These are phyloP conservation scores for Lodderomyces jiufengensis DNA, from an alignment of 1,139 yeast species.

Conservation along the genomic window DNA sequence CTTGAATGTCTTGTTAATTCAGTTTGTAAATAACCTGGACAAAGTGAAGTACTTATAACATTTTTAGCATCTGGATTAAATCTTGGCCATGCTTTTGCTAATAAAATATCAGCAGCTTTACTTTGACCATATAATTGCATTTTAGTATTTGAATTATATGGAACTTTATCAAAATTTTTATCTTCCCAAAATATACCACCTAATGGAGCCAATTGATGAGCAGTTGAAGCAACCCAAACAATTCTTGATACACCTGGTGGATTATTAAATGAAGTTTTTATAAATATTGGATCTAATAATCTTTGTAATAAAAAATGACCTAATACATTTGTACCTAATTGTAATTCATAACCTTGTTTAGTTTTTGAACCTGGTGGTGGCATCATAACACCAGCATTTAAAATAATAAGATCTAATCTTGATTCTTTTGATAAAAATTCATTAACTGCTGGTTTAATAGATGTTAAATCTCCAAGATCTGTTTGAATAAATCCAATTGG, in stretches of 20 bases:
- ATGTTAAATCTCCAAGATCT: slow-evolving; percentile 44
- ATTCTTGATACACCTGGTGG: slow-evolving; percentile 28
- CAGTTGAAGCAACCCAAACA: slow-evolving; percentile 46
- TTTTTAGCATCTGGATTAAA: slow-evolving; percentile 32
- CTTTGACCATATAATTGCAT: slow-evolving; percentile 40
- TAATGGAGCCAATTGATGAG: slow-evolving; percentile 33
- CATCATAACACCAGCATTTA: slow-evolving; percentile 50
- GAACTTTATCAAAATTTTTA: slow-evolving; percentile 17
- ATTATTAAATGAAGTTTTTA: slow-evolving; percentile 24
- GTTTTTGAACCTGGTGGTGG: slow-evolving; percentile 30
- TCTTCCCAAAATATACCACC: slow-evolving; percentile 43
- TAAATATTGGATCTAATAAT: slow-evolving; percentile 39
- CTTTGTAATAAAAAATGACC: slow-evolving; percentile 49
- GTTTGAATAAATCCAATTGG: slow-evolving; percentile 21
- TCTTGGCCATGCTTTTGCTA: slow-evolving; percentile 40
- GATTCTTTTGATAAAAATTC: slow-evolving; percentile 21
- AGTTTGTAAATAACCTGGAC: slow-evolving; percentile 46
- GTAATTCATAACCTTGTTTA: slow-evolving; percentile 13
- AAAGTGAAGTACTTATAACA: slow-evolving; percentile 31
- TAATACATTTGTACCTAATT: slow-evolving; percentile 44
- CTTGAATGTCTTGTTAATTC: slow-evolving; percentile 35
- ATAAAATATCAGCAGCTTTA: slow-evolving; percentile 43
- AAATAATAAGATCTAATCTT: slow-evolving; percentile 40
- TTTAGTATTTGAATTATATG: not conserved
- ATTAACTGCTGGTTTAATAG: slow-evolving; percentile 38